Percentiles rank a stretch among this genome's conserved stretches.
phyloP scores from a whole-genome alignment of 2,329 filamentous ascomycete species.

The Fusarium chuoi region DNA sequence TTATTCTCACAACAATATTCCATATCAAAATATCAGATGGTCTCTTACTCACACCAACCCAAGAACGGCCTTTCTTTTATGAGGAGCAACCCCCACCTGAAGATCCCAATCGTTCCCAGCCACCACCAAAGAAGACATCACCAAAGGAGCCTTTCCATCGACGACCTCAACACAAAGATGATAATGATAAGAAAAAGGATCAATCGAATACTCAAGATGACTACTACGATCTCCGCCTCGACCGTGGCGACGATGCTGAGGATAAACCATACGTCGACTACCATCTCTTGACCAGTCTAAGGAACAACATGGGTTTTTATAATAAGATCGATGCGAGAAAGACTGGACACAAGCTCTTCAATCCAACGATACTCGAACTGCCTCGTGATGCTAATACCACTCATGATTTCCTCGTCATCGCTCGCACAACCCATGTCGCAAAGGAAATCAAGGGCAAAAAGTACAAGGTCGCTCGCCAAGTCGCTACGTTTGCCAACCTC shows the following conservation, averaged over 20 bases:
- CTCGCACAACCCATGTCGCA: slow-evolving; percentile 12
- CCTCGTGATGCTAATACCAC: slow-evolving; percentile 9
- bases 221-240: background rate
- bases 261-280: slow-evolving; percentile 10
- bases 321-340: slow-evolving; percentile 22
- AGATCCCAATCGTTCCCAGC: background rate
- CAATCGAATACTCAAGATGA: background rate
- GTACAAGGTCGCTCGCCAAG: slow-evolving; percentile 28
- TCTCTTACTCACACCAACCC: slow-evolving; percentile 1
- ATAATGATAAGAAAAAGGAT: background rate
- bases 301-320: slow-evolving; percentile 36
- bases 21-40: slow-evolving; percentile 22
- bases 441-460: slow-evolving; percentile 14
- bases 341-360: slow-evolving; percentile 30
- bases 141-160: background rate
- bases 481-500: slow-evolving; percentile 30
- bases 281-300: slow-evolving; percentile 23
- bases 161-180: background rate
- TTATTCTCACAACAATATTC: slow-evolving; percentile 21
- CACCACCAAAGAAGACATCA: background rate
- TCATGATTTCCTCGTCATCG: slow-evolving; percentile 35
- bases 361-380: slow-evolving; percentile 32
- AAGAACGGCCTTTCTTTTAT: slow-evolving; percentile 29
- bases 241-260: background rate
- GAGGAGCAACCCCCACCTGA: slow-evolving; percentile 9